phyloP scores from a whole-genome alignment of 306 rosid species.

The Prunus mongolica region DNA sequence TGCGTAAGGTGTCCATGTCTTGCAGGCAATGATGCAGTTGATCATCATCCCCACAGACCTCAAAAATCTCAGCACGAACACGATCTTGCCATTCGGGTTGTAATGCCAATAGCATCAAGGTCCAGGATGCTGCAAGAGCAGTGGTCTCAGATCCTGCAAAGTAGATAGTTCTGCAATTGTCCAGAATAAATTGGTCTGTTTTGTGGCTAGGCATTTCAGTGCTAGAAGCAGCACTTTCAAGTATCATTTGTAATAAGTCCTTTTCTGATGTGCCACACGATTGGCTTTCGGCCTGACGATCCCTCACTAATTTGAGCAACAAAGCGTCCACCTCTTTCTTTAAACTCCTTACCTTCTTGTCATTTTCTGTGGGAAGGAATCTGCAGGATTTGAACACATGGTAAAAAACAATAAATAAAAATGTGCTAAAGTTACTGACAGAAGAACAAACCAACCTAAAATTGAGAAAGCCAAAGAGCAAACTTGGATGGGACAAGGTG shows the following conservation, averaged over 20 bases:
- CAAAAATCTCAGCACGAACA: conserved; percentile 10
- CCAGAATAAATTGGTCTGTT: conserved; percentile 12
- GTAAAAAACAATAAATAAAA: not conserved
- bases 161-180: conserved; percentile 15
- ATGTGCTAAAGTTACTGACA: not conserved
- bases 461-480: conserved; percentile 12
- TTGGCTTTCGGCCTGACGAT: not conserved
- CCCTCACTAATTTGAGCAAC: conserved; percentile 12
- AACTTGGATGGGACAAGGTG: not conserved
- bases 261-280: not conserved
- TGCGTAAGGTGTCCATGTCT: conserved; percentile 2
- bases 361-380: conserved; percentile 1
- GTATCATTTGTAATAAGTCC: conserved; percentile 3
- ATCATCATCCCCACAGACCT: conserved; percentile 8
- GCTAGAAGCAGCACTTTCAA: conserved; percentile 12
- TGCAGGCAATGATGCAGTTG: conserved; percentile 12
- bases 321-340: conserved; percentile 4
- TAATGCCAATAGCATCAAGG: conserved; percentile 16
- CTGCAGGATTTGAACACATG: not conserved
- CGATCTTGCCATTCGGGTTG: conserved; percentile 21
- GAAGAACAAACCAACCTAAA: not conserved
- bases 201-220: conserved; percentile 4
- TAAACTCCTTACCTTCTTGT: not conserved
- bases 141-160: conserved; percentile 27
- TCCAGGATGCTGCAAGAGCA: conserved; percentile 14